phyloP scores from a whole-genome alignment of 2,329 filamentous ascomycete species.

The Scedosporium dehoogii region DNA sequence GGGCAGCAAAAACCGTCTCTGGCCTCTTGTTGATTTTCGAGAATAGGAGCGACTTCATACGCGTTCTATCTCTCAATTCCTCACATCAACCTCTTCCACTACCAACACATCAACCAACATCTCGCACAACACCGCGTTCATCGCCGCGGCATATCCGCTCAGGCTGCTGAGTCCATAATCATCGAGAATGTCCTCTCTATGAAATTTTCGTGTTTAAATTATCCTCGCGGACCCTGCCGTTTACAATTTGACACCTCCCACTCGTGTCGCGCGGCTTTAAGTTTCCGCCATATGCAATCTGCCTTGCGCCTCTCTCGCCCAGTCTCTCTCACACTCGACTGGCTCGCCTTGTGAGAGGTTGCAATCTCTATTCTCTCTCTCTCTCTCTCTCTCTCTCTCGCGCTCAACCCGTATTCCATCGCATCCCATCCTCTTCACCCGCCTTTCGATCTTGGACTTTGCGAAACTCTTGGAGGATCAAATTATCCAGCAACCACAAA shows the following conservation, averaged over 20 bases:
- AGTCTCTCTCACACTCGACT: neutral
- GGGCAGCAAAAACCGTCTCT: neutral
- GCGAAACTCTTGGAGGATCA: neutral
- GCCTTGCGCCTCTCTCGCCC: neutral
- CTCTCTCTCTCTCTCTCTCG: neutral
- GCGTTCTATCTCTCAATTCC: neutral
- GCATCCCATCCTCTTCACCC: neutral
- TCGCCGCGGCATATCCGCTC: neutral
- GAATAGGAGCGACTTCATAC: neutral
- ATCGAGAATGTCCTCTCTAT: neutral
- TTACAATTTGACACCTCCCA: neutral
- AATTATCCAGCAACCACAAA: neutral
- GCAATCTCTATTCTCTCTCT: neutral
- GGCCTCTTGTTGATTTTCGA: neutral
- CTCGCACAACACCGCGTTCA: neutral
- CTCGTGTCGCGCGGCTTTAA: conserved; percentile 1
- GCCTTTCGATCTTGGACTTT: neutral
- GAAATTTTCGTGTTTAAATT: neutral
- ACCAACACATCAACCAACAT: neutral
- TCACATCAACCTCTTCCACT: neutral
- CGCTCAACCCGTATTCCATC: neutral
- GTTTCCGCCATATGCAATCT: conserved; percentile 4
- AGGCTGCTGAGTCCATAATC: neutral
- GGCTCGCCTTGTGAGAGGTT: neutral
- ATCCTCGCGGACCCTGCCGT: neutral